Conservation (phyloP, 176 grass and related monocot species). For the Triticum monococcum region DNA sequence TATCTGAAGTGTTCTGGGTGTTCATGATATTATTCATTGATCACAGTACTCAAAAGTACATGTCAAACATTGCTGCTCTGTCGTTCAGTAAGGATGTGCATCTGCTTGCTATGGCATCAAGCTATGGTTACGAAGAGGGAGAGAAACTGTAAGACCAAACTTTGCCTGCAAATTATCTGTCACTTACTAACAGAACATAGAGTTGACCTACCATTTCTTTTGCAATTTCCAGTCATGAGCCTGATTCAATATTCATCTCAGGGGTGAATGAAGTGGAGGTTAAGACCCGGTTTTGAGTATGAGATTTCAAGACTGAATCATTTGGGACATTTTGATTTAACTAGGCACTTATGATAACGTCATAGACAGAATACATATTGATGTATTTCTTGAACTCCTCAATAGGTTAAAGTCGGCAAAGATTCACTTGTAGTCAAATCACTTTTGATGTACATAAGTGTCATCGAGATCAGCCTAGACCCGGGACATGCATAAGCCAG, state of each 20-base stretch:
- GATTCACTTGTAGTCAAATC: too few species aligned
- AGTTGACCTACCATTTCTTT: background rate
- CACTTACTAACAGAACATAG: background rate
- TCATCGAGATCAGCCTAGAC: too few species aligned
- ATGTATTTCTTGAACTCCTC: too few species aligned
- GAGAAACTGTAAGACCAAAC: constrained; percentile 67
- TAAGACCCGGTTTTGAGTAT: constrained; percentile 9
- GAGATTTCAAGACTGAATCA: too few species aligned
- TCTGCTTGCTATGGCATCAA: constrained; percentile 89
- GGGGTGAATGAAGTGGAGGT: constrained; percentile 90
- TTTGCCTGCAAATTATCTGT: background rate
- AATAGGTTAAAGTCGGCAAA: too few species aligned
- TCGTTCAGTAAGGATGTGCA: constrained; percentile 86
- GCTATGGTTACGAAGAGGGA: constrained; percentile 91
- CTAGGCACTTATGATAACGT: too few species aligned
- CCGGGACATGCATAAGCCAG: too few species aligned
- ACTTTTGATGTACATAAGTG: too few species aligned
- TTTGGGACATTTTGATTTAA: too few species aligned
- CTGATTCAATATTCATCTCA: constrained; percentile 77
- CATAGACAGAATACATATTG: too few species aligned
- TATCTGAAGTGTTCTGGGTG: background rate
- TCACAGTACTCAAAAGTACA: constrained; percentile 81
- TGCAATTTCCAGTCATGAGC: constrained; percentile 65
- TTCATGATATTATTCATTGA: constrained; percentile 9
- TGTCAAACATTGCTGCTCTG: constrained; percentile 76